These are phyloP conservation scores for Colletotrichum siamense DNA, from an alignment of 2,329 filamentous ascomycete genomes.

Conservation along the genomic window DNA sequence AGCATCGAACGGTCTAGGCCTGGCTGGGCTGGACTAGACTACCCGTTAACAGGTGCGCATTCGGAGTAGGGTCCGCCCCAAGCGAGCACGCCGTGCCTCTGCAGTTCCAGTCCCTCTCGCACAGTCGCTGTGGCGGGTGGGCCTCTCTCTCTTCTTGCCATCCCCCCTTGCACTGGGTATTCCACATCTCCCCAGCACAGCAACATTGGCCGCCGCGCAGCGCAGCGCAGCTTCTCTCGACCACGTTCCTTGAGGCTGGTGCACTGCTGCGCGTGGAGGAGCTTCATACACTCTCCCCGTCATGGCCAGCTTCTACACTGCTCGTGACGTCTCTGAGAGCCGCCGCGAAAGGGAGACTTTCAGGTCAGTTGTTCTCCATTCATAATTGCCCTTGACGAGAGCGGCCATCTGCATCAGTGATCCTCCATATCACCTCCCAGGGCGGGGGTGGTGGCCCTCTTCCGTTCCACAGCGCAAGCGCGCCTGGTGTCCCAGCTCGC, in stretches of 20 bases:
- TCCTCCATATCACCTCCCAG: too few species aligned
- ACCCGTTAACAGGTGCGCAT: accelerated
- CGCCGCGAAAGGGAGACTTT: background rate
- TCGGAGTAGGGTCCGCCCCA: background rate
- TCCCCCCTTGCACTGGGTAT: background rate
- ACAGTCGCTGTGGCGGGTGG: background rate
- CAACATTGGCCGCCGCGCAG: background rate
- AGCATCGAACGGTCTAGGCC: background rate
- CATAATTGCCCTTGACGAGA: background rate
- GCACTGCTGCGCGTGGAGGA: background rate
- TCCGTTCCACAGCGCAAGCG: background rate
- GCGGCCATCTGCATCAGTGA: background rate
- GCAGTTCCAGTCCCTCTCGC: background rate
- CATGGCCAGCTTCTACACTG: background rate
- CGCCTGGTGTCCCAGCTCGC: background rate
- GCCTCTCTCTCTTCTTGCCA: background rate
- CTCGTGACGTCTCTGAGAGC: background rate
- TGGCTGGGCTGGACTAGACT: background rate
- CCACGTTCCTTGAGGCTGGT: background rate
- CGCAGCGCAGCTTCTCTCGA: background rate
- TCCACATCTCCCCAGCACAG: background rate
- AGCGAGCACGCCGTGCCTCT: background rate
- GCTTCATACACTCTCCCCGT: background rate
- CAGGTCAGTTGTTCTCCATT: background rate
- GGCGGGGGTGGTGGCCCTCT: too few species aligned